A percentile compares a stretch with the other conserved stretches of the same genome.
Evolutionary conservation across 2,329 filamentous ascomycete genomes (phyloP).

Genomic region (Diaporthe citri): DNA sequence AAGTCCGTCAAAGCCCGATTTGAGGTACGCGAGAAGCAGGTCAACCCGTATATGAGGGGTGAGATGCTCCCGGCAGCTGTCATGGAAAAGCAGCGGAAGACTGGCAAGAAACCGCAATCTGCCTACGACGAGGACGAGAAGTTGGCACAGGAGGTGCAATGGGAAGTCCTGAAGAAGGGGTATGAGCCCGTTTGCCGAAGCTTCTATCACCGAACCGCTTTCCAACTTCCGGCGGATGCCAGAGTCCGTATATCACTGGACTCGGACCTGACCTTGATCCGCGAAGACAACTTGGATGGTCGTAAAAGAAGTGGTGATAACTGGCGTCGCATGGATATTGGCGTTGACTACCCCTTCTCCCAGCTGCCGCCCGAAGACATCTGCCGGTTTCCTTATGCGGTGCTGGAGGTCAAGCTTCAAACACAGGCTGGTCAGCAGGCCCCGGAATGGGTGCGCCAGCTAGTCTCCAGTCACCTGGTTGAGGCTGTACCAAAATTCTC

Average conservation of each 20-base stretch:
- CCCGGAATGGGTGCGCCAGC: slow-evolving; percentile 94
- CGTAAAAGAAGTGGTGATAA: slow-evolving; percentile 82
- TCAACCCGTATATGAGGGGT: slow-evolving; percentile 90
- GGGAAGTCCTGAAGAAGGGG: slow-evolving; percentile 87
- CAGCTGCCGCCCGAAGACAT: slow-evolving; percentile 89
- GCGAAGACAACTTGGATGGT: slow-evolving; percentile 95
- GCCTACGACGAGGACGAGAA: slow-evolving; percentile 93
- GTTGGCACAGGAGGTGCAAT: slow-evolving; percentile 92
- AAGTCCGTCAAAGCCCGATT: slow-evolving; percentile 99
- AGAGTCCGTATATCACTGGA: slow-evolving; percentile 97
- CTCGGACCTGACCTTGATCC: slow-evolving; percentile 93
- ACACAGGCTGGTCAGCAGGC: slow-evolving; percentile 96
- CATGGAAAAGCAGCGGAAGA: slow-evolving; percentile 97
- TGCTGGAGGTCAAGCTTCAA: slow-evolving; percentile 97
- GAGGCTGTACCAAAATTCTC: slow-evolving; percentile 99
- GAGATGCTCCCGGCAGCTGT: slow-evolving; percentile 86
- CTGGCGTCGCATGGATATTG: slow-evolving; percentile 97
- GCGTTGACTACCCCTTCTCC: slow-evolving; percentile 93
- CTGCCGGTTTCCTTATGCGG: slow-evolving; percentile 93
- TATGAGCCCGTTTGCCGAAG: slow-evolving; percentile 92
- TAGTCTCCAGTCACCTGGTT: slow-evolving; percentile 93
- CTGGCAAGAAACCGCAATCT: slow-evolving; percentile 93
- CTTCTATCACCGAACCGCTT: slow-evolving; percentile 98
- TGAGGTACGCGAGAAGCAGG: slow-evolving; percentile 94
- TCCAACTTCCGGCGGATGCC: slow-evolving; percentile 96